These are phyloP conservation scores for Metschnikowia anglica DNA, from an alignment of 805 yeast genomes.

Conservation along the genomic window DNA sequence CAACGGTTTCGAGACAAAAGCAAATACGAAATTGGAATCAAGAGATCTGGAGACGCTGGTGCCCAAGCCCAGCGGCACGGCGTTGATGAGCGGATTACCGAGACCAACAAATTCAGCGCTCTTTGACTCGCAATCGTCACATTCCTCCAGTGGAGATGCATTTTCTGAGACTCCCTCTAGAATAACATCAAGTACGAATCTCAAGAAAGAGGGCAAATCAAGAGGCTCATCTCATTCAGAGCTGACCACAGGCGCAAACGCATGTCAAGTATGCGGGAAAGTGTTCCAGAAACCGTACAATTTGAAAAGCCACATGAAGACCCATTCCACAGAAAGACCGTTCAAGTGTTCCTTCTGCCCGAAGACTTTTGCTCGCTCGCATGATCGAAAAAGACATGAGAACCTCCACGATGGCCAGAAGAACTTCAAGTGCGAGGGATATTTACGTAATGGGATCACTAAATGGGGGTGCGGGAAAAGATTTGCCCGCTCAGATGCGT, in stretches of 20 bases:
- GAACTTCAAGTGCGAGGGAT: conserved; percentile 66
- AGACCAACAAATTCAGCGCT: background rate
- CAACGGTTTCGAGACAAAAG: background rate
- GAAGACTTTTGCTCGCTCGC: conserved; percentile 72
- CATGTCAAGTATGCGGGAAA: conserved; percentile 46
- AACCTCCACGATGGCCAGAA: conserved; percentile 71
- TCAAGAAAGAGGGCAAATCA: background rate
- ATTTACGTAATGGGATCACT: conserved; percentile 53
- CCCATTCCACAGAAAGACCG: conserved; percentile 68
- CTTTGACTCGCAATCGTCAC: background rate
- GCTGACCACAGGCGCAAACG: conserved; percentile 17
- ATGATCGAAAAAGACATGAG: conserved; percentile 76
- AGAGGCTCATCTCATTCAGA: background rate
- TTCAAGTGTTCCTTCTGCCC: conserved; percentile 62
- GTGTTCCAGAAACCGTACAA: conserved; percentile 50
- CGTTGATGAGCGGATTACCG: background rate
- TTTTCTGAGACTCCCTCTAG: background rate
- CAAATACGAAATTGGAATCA: background rate
- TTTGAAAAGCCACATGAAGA: conserved; percentile 49
- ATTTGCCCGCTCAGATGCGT: conserved; percentile 77
- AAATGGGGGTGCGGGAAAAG: conserved; percentile 75
- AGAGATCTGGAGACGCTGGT: background rate
- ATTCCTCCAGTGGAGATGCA: background rate
- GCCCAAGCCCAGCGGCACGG: background rate
- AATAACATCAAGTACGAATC: background rate